These are phyloP conservation scores for Oehlia diaphana DNA, from an alignment of 192 early-diverging fungal species.

Conservation along the genomic window DNA sequence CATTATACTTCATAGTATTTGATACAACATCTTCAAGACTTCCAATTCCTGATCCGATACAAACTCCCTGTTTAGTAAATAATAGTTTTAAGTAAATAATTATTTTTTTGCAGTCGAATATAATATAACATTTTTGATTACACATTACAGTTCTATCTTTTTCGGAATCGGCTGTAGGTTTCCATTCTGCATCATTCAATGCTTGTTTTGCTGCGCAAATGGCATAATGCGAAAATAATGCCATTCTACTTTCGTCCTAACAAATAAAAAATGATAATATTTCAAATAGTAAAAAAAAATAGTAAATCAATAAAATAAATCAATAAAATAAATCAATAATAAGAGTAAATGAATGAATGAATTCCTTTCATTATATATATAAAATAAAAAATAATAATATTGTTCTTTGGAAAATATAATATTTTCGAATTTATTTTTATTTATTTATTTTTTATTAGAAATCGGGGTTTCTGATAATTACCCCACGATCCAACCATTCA, in stretches of 20 bases:
- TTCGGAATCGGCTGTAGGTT: constrained; percentile 48
- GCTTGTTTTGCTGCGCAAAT: constrained; percentile 82
- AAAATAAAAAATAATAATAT: too few relatives aligned
- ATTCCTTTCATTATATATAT: background rate
- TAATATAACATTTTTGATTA: constrained; percentile 7
- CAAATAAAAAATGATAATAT: background rate
- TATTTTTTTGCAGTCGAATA: background rate
- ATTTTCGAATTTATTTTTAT: background rate
- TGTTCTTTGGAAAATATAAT: too few relatives aligned
- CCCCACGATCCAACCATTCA: constrained; percentile 76
- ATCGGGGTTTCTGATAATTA: constrained; percentile 32
- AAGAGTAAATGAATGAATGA: background rate
- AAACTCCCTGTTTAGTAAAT: constrained; percentile 69
- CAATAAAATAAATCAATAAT: background rate
- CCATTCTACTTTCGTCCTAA: constrained; percentile 76
- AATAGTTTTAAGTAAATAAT: background rate
- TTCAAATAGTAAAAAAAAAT: background rate
- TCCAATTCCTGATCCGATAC: constrained; percentile 93
- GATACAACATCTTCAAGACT: constrained; percentile 80
- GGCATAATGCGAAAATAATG: constrained; percentile 87
- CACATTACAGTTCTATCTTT: constrained; percentile 63
- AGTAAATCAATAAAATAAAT: background rate
- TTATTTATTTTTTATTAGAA: too few relatives aligned
- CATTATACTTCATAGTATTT: constrained; percentile 52
- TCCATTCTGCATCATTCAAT: constrained; percentile 79